Evolutionary conservation across 352 stramenopile genomes (phyloP).

Genomic region (Halophytophthora batemanensis): DNA sequence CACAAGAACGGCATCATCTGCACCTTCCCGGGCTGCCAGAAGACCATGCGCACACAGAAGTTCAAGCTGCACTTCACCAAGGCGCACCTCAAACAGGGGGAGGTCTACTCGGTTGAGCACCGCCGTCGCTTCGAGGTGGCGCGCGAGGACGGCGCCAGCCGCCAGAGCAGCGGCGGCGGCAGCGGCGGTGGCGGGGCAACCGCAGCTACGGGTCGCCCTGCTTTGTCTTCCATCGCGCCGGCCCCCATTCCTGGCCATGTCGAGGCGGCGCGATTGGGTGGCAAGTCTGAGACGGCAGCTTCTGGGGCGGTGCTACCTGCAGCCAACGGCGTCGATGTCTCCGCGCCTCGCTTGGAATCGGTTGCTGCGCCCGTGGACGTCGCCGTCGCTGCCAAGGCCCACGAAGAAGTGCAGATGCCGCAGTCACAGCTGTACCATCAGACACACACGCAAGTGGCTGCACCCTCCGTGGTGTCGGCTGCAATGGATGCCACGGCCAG

Average conservation of each 20-base stretch:
- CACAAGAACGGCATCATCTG: slow-evolving; percentile 89
- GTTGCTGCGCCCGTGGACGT: not conserved
- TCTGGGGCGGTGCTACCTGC: not conserved
- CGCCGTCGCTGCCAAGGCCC: not conserved
- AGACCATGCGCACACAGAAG: slow-evolving; percentile 85
- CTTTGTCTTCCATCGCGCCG: too few relatives aligned
- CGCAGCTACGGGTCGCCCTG: too few relatives aligned
- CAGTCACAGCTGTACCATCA: not conserved
- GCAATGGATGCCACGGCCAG: not conserved
- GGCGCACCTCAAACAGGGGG: slow-evolving; percentile 66
- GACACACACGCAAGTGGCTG: not conserved
- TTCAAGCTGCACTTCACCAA: slow-evolving; percentile 86
- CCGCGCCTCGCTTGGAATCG: not conserved
- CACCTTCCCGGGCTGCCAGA: slow-evolving; percentile 75
- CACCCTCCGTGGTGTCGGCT: not conserved
- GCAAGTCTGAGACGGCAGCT: too few relatives aligned
- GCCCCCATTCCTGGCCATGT: too few relatives aligned
- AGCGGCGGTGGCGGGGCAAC: not conserved
- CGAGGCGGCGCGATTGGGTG: too few relatives aligned
- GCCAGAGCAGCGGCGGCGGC: slow-evolving; percentile 5
- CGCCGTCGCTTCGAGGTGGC: slow-evolving; percentile 74
- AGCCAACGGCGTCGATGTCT: not conserved
- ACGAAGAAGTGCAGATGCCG: slow-evolving; percentile 1
- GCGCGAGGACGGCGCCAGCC: slow-evolving; percentile 47
- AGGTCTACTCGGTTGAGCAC: slow-evolving; percentile 78